These are phyloP conservation scores for Poa annua DNA, from an alignment of 176 grass and related monocot genomes.

Conservation along the genomic window DNA sequence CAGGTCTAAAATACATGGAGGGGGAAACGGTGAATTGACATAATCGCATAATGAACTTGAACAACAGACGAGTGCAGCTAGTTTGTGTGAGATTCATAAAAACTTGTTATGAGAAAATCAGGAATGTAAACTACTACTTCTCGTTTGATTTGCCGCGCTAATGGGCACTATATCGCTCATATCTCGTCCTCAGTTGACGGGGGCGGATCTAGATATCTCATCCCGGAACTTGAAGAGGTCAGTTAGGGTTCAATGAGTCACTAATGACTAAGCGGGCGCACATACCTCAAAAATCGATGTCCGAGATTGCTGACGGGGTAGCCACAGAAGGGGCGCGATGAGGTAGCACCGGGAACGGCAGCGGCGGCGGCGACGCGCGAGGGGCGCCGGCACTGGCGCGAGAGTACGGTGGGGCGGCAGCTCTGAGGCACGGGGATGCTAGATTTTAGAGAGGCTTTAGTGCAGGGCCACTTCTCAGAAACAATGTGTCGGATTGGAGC, in stretches of 20 bases:
- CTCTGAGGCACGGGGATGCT: not conserved
- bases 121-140: not conserved
- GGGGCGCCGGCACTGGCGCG: not conserved
- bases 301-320: not conserved
- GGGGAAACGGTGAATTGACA: constrained; percentile 35
- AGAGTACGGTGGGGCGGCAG: not conserved
- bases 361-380: not conserved
- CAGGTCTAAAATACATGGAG: constrained; percentile 42
- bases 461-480: not conserved
- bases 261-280: not conserved
- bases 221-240: not conserved
- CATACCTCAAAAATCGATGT: constrained; percentile 3
- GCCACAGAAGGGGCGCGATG: not conserved
- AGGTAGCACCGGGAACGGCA: not conserved
- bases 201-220: not conserved
- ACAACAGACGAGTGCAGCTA: not conserved
- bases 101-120: not conserved
- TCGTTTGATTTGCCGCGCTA: not conserved
- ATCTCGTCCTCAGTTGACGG: not conserved
- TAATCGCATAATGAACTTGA: not conserved
- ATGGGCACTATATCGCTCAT: not conserved
- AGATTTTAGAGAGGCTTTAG: not conserved
- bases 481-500: not conserved
- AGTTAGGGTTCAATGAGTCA: not conserved
- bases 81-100: not conserved